Conservation (phyloP, 495 filamentous ascomycete species). For the Podospora conica region DNA sequence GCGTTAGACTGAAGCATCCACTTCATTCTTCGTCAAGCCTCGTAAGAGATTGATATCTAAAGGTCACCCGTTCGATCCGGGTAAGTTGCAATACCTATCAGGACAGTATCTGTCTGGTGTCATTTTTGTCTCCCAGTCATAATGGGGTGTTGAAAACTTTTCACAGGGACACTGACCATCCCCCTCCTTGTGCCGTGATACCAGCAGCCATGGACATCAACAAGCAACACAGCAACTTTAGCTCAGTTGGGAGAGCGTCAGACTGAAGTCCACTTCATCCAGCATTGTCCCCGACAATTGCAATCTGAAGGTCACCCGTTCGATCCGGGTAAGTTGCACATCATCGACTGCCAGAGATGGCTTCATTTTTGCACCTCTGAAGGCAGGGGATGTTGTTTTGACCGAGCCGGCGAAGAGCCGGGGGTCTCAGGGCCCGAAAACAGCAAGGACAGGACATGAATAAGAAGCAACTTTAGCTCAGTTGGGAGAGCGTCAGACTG, state of each 20-base stretch:
- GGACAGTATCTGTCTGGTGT: background rate
- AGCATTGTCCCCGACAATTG: background rate
- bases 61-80: background rate
- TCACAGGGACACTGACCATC: background rate
- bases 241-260: background rate
- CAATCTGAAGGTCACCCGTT: background rate
- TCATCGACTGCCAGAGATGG: background rate
- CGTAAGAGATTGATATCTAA: background rate
- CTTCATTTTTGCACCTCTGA: background rate
- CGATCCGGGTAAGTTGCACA: background rate
- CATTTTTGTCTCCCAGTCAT: background rate
- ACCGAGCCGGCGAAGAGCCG: too few relatives aligned
- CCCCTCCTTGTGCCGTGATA: background rate
- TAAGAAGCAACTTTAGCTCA: too few relatives aligned
- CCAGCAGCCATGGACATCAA: background rate
- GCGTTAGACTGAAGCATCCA: conserved; percentile 3
- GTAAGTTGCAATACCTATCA: background rate
- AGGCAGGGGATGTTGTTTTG: background rate
- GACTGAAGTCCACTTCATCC: background rate
- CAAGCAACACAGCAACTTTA: background rate
- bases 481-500: too few relatives aligned
- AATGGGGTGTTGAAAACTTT: background rate
- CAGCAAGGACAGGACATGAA: too few relatives aligned
- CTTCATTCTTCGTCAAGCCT: background rate
- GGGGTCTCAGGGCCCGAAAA: too few relatives aligned